Evolutionary conservation across 1,284 basidiomycete genomes (phyloP), one percentile per base, ranked within the genome.

Genomic region (Tilletia indica): DNA sequence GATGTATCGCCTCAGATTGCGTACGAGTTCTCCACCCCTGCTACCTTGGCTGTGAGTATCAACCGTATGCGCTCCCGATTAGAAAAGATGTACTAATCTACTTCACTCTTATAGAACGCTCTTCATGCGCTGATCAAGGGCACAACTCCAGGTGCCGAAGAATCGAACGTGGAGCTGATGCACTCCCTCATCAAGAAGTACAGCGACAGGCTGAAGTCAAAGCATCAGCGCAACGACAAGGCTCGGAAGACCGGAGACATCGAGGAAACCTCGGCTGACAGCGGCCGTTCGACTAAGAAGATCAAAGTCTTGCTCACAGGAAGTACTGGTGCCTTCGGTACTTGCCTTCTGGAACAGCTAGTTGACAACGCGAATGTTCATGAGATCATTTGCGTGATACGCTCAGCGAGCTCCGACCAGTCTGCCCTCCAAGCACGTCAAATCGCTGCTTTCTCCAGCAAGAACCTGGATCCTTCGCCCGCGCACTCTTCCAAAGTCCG

Each of bases 271-370:
- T 31, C 25, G 25, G 6, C 42, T 45, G 42, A 14, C 42, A 14
- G 42, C 14, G 9, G 42, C 14, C 9, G 6, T 45, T 45, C 42
- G 42, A 19, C 61, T 25, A 16, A 64, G 31, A 36, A 42, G 38
- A 39, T 19, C 11, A 21, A 16, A 16, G 36, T 64, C 61, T 39
- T 64, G 31, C 36, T 64, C 34, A 64, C 61, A 8, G 61, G 61
- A 25, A 64, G 61, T 16, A 64, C 61, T 4, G 61, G 61, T 16
- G 61, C 61, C 31, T 64, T 64, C 38, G 61, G 61, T 4, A 64
- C 61, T 4, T 19, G 19, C 16, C 31, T 64, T 34, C 61, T 64
- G 11, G 61, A 64, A 36, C 61, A 64, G 5, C 61, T 64, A 11
- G 34, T 64, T 21, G 38, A 34, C 36, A 34, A 34, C 34, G 34